phyloP scores from a whole-genome alignment of 208 protist species.

The Herpetomonas samuelpessoai region DNA sequence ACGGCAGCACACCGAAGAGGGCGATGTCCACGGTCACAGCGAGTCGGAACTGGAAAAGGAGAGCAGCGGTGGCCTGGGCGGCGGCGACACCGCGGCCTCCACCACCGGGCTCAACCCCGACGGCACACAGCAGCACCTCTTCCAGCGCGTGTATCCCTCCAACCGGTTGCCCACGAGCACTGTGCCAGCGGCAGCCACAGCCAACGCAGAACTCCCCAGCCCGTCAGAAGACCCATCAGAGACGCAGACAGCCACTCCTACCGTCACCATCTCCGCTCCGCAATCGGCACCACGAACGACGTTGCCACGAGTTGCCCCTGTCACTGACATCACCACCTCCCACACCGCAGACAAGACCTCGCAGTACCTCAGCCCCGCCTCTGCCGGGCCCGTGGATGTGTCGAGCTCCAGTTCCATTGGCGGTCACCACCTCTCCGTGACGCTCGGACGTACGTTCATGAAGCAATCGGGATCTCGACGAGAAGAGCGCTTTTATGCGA shows the following conservation, averaged over 20 bases:
- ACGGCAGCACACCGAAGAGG: not conserved
- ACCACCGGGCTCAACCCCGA: not conserved
- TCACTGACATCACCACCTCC: not conserved
- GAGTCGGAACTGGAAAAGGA: not conserved
- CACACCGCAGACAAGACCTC: not conserved
- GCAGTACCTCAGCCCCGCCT: not conserved
- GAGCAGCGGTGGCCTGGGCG: too few species aligned
- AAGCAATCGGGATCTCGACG: constrained; percentile 73
- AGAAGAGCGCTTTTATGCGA: constrained; percentile 81
- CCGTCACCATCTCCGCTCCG: not conserved
- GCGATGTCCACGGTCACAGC: not conserved
- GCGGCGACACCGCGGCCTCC: too few species aligned
- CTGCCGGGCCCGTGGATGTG: constrained; percentile 11
- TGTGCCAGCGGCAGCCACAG: not conserved
- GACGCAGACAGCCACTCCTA: not conserved
- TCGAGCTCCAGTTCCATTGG: constrained; percentile 63
- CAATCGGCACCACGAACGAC: too few species aligned
- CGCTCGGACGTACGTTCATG: constrained; percentile 52
- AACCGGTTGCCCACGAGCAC: not conserved
- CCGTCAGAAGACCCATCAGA: too few species aligned
- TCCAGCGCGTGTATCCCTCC: not conserved
- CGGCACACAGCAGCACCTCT: not conserved
- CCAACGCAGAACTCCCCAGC: not conserved
- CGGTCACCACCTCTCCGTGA: constrained; percentile 78
- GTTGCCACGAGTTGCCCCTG: not conserved